phyloP scores from a whole-genome alignment of 108 stramenopile species.

The Cyclotella atomus region DNA sequence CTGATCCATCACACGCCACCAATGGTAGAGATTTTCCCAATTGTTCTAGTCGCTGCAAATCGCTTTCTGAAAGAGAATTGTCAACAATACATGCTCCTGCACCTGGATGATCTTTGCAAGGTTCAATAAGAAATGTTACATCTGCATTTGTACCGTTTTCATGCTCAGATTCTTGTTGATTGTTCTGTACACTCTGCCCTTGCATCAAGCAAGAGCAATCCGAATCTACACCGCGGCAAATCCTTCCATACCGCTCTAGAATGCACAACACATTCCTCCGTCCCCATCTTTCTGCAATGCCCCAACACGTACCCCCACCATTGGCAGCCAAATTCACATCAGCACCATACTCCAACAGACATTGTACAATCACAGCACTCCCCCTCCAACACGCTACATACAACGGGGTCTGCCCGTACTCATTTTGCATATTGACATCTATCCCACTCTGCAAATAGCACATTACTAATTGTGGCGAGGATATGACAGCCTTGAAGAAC shows the following conservation, averaged over 20 bases:
- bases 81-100: conserved; percentile 80
- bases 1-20: conserved; percentile 31
- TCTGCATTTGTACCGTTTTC: neutral
- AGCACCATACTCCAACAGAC: conserved; percentile 67
- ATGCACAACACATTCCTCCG: conserved; percentile 36
- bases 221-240: neutral
- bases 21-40: conserved; percentile 60
- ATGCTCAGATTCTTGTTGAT: neutral
- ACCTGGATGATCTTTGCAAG: conserved; percentile 65
- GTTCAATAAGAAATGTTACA: conserved; percentile 56
- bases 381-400: conserved; percentile 80
- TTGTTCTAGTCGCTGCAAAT: conserved; percentile 45
- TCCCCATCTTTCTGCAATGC: conserved; percentile 34
- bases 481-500: conserved; percentile 64
- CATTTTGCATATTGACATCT: conserved; percentile 67
- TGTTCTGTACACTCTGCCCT: neutral
- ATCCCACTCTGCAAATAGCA: conserved; percentile 71
- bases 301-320: conserved; percentile 58
- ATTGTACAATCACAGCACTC: conserved; percentile 36
- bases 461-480: conserved; percentile 53
- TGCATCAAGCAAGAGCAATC: too few relatives aligned
- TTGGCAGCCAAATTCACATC: conserved; percentile 55
- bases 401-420: conserved; percentile 79
- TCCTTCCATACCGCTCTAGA: conserved; percentile 11
- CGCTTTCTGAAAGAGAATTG: conserved; percentile 42